These are phyloP conservation scores for Capronia americana DNA, from an alignment of 2,329 filamentous ascomycete genomes.

Conservation along the genomic window DNA sequence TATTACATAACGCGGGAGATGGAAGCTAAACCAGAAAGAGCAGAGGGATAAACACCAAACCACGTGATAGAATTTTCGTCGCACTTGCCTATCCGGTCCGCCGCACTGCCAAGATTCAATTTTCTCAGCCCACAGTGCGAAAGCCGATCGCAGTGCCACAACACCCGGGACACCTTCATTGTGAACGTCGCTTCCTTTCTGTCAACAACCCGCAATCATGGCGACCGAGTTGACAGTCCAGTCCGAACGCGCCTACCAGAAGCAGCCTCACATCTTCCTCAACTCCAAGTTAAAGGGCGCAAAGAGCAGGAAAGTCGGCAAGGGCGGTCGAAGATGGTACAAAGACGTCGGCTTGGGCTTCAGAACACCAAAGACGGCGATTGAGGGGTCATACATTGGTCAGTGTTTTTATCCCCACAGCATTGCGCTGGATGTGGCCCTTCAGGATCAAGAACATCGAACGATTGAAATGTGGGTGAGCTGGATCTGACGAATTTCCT, in stretches of 20 bases:
- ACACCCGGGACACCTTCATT: conserved; percentile 30
- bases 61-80: background rate
- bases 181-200: conserved; percentile 35
- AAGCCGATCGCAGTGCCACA: conserved; percentile 1
- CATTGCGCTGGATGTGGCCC: background rate
- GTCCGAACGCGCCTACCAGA: conserved; percentile 99
- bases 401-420: conserved; percentile 53
- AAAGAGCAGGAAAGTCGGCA: conserved; percentile 80
- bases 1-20: background rate
- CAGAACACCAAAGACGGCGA: conserved; percentile 97
- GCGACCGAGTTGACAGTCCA: conserved; percentile 99
- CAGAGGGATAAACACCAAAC: background rate
- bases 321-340: conserved; percentile 96
- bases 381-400: conserved; percentile 99
- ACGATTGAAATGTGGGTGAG: background rate
- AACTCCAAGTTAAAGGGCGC: conserved; percentile 93
- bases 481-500: conserved; percentile 39
- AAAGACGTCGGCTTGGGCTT: conserved; percentile 99
- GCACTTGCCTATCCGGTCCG: conserved; percentile 5
- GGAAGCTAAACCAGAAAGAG: background rate
- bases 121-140: conserved; percentile 25
- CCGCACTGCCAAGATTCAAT: conserved; percentile 13
- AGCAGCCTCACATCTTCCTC: conserved; percentile 99
- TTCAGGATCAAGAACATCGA: background rate
- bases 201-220: conserved; percentile 69